A percentile compares a stretch with the other conserved stretches of the same genome.
Evolutionary conservation across 208 protist genomes (phyloP).

Genomic region (Borovskyia barvae): DNA sequence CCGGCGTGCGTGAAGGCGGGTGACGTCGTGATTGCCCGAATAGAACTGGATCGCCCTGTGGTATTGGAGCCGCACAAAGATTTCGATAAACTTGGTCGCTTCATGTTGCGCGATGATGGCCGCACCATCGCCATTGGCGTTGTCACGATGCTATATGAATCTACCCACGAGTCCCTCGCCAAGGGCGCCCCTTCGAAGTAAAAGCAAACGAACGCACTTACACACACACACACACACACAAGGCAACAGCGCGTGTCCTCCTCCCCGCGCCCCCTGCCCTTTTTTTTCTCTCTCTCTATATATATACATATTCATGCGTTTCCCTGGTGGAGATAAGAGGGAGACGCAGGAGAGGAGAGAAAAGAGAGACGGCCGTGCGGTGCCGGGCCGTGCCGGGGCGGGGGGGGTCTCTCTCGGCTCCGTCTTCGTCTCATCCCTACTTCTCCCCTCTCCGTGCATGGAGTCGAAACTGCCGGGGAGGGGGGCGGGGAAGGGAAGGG

Average conservation of each 20-base stretch:
- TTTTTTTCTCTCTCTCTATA: no score
- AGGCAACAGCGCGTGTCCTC: not conserved
- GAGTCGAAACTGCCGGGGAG: not conserved
- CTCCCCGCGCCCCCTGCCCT: no score
- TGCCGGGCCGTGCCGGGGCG: no score
- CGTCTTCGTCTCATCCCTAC: not conserved
- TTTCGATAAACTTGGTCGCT: constrained; percentile 95
- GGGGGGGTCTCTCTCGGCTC: not conserved
- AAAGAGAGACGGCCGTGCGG: not conserved
- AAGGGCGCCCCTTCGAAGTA: constrained; percentile 26
- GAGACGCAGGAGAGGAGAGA: no score
- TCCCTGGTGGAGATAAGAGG: no score
- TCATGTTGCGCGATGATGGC: constrained; percentile 95
- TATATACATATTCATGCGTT: no score
- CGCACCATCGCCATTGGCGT: constrained; percentile 92
- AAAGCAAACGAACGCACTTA: constrained; percentile 1
- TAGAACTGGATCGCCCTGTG: constrained; percentile 86
- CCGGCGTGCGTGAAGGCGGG: constrained; percentile 93
- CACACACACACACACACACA: constrained; percentile 6
- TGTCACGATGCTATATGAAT: constrained; percentile 84
- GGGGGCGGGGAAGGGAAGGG: not conserved
- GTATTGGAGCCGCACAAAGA: constrained; percentile 93
- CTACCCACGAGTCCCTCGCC: constrained; percentile 69
- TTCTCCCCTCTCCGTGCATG: not conserved
- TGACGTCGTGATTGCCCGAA: constrained; percentile 88